These are phyloP conservation scores for Geosmithia putterillii DNA, from an alignment of 2,329 filamentous ascomycete genomes.

Conservation along the genomic window DNA sequence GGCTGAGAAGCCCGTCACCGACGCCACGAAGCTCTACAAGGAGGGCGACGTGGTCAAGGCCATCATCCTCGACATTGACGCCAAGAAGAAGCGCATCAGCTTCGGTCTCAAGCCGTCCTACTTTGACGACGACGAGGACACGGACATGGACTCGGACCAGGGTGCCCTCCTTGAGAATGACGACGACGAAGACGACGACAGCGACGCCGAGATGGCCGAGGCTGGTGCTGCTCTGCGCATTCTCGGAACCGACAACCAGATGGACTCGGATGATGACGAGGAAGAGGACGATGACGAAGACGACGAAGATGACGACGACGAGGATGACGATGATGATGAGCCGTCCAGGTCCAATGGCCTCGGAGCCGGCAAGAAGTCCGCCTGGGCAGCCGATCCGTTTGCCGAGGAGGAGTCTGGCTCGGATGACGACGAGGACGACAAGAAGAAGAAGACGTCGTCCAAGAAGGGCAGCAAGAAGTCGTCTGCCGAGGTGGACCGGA, in stretches of 20 bases:
- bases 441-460: slow-evolving; percentile 25
- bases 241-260: slow-evolving; percentile 31
- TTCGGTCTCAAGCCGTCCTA: slow-evolving; percentile 91
- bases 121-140: slow-evolving; percentile 56
- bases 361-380: slow-evolving; percentile 67
- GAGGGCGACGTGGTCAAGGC: slow-evolving; percentile 93
- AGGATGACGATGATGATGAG: slow-evolving; percentile 30
- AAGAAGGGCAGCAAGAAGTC: slow-evolving; percentile 61
- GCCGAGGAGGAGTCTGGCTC: slow-evolving; percentile 42
- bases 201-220: slow-evolving; percentile 38
- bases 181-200: slow-evolving; percentile 29
- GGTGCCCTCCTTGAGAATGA: slow-evolving; percentile 23
- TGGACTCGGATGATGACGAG: slow-evolving; percentile 25
- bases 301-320: slow-evolving; percentile 10
- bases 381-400: slow-evolving; percentile 69
- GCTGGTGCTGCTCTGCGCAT: slow-evolving; percentile 28
- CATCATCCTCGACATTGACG: slow-evolving; percentile 68
- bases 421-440: slow-evolving; percentile 14
- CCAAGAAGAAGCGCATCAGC: slow-evolving; percentile 64
- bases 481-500: slow-evolving; percentile 75
- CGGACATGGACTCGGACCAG: slow-evolving; percentile 34
- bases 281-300: slow-evolving; percentile 15
- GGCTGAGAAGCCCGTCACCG: slow-evolving; percentile 68
- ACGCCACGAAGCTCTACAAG: slow-evolving; percentile 81
- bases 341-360: slow-evolving; percentile 41